Base-by-base conservation (phyloP, 345 rosid genomes). In the Iberis pinnata region DNA sequence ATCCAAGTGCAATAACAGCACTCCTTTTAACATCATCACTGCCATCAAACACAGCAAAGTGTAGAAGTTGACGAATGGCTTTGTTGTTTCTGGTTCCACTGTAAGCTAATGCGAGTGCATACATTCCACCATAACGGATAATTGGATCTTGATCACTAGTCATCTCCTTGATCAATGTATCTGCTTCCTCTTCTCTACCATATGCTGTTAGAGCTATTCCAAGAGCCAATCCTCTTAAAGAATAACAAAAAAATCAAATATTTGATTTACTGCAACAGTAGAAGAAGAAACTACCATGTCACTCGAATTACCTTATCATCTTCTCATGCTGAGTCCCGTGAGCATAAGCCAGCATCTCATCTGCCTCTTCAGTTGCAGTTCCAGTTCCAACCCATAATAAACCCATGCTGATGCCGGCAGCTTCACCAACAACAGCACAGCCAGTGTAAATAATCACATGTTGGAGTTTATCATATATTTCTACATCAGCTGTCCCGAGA, bases 381-480 rank as follows among this genome's bases (percentile, higher is more conserved):
- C n/a, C n/a, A n/a, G n/a, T n/a, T 71, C 99, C 99, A 64, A 86
- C 99, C 99, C 88, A 81, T 14, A 93, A 83, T 61, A 93, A 70
- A 49, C 99, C 99, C 97, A 93, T 93, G 68, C 97, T 79, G 56
- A 93, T 81, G 35, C 99, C 99, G 60, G 97, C 99, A 76, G 99
- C 99, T 76, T 93, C 99, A 60, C 99, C 95, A 37, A 97, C 97
- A 64, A 93, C 95, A 16, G 97, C 97, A 73, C 94, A 86, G 70
- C 88, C 99, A 31, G 88, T 75, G 19, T 93, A 88, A 32, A n/a
- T n/a, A n/a, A 93, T 80, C 52, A 73, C 89, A 67, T 69, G 86
- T 77, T 86, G 86, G 26, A 88, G 73, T 62, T 93, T 96, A 63
- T 93, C 97, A 63, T 80, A 93, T 46, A 83, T 80, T 9, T 93